These are phyloP conservation scores for Gnaphalium uliginosum DNA, from an alignment of 129 eudicot species.

Conservation along the genomic window DNA sequence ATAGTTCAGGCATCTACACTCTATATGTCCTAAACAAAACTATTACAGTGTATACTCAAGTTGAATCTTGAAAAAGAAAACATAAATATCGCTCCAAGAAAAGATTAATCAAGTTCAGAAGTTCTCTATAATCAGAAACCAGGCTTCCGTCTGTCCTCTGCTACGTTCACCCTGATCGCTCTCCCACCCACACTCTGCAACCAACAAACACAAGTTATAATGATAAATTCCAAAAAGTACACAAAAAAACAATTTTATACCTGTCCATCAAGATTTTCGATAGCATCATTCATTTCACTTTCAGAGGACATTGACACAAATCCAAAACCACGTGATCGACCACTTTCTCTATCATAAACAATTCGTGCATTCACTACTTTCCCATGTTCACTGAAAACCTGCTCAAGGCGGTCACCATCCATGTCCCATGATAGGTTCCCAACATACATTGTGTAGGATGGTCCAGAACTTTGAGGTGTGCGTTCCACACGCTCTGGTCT, in stretches of 20 bases:
- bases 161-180: constrained; percentile 57
- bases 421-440: constrained; percentile 83
- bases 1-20: background rate
- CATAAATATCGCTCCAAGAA: background rate
- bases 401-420: constrained; percentile 53
- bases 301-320: constrained; percentile 64
- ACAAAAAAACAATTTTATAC: constrained; percentile 25
- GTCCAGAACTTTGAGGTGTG: background rate
- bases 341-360: constrained; percentile 53
- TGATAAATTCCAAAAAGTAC: background rate
- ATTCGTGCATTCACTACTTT: constrained; percentile 59
- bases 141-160: constrained; percentile 58
- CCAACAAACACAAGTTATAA: background rate
- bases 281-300: constrained; percentile 59
- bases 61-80: background rate
- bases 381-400: constrained; percentile 66
- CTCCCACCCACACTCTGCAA: constrained; percentile 64
- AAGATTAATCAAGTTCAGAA: background rate
- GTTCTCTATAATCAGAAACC: constrained; percentile 19
- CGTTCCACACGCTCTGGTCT: background rate
- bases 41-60: background rate
- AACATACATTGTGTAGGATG: constrained; percentile 24
- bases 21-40: background rate
- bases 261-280: constrained; percentile 71
- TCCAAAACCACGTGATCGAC: constrained; percentile 77